These are phyloP conservation scores for Citrullus mucosospermus DNA, from an alignment of 306 rosid genomes.

Conservation along the genomic window DNA sequence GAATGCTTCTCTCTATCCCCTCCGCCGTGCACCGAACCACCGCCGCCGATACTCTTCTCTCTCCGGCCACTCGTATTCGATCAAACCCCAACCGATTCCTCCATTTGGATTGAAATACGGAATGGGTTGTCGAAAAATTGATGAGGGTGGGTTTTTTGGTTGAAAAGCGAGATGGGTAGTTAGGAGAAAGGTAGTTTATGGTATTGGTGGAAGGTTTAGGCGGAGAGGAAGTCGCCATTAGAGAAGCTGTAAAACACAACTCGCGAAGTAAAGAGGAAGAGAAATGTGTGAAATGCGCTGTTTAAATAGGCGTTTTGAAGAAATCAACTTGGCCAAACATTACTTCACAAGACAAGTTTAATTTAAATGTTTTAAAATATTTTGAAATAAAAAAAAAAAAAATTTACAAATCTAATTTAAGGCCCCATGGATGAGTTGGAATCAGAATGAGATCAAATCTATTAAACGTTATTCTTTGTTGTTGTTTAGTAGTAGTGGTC, in stretches of 20 bases:
- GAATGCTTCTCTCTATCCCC: conserved; percentile 1
- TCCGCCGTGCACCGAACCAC: conserved; percentile 4
- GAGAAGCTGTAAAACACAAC: not conserved
- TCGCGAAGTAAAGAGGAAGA: not conserved
- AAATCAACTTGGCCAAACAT: not conserved
- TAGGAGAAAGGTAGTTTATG: not conserved
- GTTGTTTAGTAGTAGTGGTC: no score
- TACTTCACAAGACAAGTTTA: no score
- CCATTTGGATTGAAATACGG: not conserved
- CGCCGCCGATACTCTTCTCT: not conserved
- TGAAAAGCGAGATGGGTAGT: not conserved
- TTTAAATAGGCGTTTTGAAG: not conserved
- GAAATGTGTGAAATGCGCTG: not conserved
- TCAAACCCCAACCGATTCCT: not conserved
- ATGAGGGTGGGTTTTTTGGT: not conserved
- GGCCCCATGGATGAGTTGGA: no score
- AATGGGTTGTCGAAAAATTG: not conserved
- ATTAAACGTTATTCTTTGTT: no score
- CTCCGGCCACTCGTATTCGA: not conserved
- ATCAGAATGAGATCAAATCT: no score
- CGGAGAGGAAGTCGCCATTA: not conserved
- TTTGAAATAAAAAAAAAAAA: no score
- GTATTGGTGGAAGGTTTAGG: not conserved
- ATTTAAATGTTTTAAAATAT: no score
- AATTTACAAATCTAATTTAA: no score